Evolutionary conservation across 345 rosid species (phyloP), one percentile per base, ranked within the genome.

Genomic region (Sonneratia caseolaris): DNA sequence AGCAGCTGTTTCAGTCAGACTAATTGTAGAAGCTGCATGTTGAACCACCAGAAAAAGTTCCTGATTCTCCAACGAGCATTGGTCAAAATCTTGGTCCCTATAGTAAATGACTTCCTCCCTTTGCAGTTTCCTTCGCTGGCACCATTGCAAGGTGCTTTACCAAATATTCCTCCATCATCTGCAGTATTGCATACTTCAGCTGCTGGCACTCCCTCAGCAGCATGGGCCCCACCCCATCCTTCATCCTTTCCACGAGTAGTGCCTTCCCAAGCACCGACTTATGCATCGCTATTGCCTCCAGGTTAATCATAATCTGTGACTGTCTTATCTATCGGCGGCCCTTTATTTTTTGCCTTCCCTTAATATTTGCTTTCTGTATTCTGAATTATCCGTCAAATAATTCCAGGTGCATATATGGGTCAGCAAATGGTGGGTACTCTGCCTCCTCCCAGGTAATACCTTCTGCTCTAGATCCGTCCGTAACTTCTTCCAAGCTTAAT

Each of bases 81-180:
- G 18, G 47, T 38, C 16, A 13, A 40, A 24, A n/a, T n/a, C 4
- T 32, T 72, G 65, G n/a, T 48, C 37, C 11, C 14, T 32, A 4
- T 10, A 70, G 5, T 53, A 21, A 5, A 37, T 14, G 22, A 38
- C 42, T 74, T 75, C 65, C 70, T 71, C 70, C 19, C 71, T 72
- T n/a, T 88, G 80, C 74, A 85, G 93, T 95, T 92, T 78, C 96
- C 95, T 82, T 84, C 95, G 70, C 82, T 92, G 91, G 79, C 76
- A 27, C 64, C 97, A 70, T 75, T 87, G 71, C 93, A 87, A 81
- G 78, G 88, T 75, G 90, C 90, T 68, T 73, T 90, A 71, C 92
- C 87, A 62, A 84, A 76, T 76, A 55, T 78, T 70, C 78, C 86
- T 68, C 84, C 86, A 12, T 76, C 86, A 78, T 71, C 85, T 10